These are phyloP conservation scores for Ophiostoma sp. DNA, from an alignment of 2,329 filamentous ascomycete species.

Conservation along the genomic window DNA sequence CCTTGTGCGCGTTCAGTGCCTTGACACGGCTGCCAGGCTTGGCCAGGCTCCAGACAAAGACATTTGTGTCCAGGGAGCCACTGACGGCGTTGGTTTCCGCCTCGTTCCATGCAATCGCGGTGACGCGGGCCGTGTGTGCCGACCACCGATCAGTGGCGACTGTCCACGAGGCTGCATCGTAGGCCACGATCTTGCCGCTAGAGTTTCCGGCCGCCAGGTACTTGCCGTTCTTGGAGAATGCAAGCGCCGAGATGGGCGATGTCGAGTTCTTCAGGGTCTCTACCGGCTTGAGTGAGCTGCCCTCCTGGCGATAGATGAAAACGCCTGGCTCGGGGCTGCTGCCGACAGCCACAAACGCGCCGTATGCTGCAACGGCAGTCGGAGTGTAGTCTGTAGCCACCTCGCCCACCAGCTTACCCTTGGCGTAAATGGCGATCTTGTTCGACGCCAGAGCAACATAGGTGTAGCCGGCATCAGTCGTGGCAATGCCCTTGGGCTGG, in stretches of 20 bases:
- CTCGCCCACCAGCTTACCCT: slow-evolving; percentile 56
- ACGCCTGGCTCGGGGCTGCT: slow-evolving; percentile 62
- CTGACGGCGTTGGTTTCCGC: slow-evolving; percentile 73
- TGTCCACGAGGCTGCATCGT: slow-evolving; percentile 56
- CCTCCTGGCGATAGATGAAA: slow-evolving; percentile 63
- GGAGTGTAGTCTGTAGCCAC: slow-evolving; percentile 56
- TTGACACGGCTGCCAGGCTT: slow-evolving; percentile 82
- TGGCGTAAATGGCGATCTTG: slow-evolving; percentile 48
- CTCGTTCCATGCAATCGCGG: slow-evolving; percentile 67
- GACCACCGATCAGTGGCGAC: slow-evolving; percentile 72
- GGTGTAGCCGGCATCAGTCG: slow-evolving; percentile 45
- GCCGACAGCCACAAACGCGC: slow-evolving; percentile 67
- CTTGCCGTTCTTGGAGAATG: slow-evolving; percentile 74
- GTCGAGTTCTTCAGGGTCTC: slow-evolving; percentile 63
- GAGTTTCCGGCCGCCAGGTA: slow-evolving; percentile 77
- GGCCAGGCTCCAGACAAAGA: slow-evolving; percentile 83
- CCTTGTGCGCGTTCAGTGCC: slow-evolving; percentile 85
- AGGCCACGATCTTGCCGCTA: slow-evolving; percentile 82
- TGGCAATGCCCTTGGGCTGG: slow-evolving; percentile 72
- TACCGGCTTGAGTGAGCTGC: slow-evolving; percentile 50
- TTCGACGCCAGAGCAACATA: slow-evolving; percentile 54
- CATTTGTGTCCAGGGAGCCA: slow-evolving; percentile 82
- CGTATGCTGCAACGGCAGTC: slow-evolving; percentile 65
- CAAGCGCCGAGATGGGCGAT: slow-evolving; percentile 68
- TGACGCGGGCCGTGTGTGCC: slow-evolving; percentile 55